These are phyloP conservation scores for Ceratobasidium sp. DNA, from an alignment of 1,284 basidiomycete species.

Conservation along the genomic window DNA sequence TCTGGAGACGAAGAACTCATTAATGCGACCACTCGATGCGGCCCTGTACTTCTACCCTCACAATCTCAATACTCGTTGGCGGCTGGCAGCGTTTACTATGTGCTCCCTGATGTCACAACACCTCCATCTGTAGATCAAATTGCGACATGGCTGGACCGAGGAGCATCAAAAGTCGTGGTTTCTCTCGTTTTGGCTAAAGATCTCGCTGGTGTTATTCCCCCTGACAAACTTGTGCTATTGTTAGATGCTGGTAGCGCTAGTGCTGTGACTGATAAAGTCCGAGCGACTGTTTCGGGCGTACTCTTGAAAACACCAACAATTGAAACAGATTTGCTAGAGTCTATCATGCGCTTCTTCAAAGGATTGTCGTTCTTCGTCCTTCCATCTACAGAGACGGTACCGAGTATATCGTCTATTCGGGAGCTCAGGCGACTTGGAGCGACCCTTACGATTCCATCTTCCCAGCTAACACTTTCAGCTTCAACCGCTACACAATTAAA, in stretches of 20 bases:
- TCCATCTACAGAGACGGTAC: slow-evolving; percentile 57
- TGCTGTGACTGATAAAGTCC: slow-evolving; percentile 76
- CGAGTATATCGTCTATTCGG: slow-evolving; percentile 48
- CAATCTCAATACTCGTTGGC: slow-evolving; percentile 49
- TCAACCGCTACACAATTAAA: slow-evolving; percentile 71
- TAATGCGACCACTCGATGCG: slow-evolving; percentile 72
- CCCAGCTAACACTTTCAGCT: slow-evolving; percentile 69
- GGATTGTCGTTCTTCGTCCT: slow-evolving; percentile 64
- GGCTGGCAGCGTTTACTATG: slow-evolving; percentile 55
- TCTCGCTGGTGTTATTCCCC: slow-evolving; percentile 73
- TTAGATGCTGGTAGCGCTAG: slow-evolving; percentile 77
- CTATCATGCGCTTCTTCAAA: slow-evolving; percentile 77
- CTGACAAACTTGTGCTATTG: slow-evolving; percentile 76
- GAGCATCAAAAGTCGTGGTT: slow-evolving; percentile 80
- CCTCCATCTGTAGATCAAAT: slow-evolving; percentile 61
- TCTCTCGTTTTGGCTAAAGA: slow-evolving; percentile 72
- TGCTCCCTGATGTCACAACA: slow-evolving; percentile 51
- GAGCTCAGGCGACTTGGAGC: slow-evolving; percentile 69
- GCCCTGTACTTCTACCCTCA: slow-evolving; percentile 73
- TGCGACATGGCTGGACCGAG: slow-evolving; percentile 74
- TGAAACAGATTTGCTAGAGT: slow-evolving; percentile 75
- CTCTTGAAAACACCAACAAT: slow-evolving; percentile 75
- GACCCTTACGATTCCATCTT: slow-evolving; percentile 77
- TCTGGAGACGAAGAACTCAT: slow-evolving; percentile 60
- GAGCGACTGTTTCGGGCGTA: slow-evolving; percentile 77